Base-by-base conservation (phyloP, 208 protist genomes). In the Leishmania mexicana region DNA sequence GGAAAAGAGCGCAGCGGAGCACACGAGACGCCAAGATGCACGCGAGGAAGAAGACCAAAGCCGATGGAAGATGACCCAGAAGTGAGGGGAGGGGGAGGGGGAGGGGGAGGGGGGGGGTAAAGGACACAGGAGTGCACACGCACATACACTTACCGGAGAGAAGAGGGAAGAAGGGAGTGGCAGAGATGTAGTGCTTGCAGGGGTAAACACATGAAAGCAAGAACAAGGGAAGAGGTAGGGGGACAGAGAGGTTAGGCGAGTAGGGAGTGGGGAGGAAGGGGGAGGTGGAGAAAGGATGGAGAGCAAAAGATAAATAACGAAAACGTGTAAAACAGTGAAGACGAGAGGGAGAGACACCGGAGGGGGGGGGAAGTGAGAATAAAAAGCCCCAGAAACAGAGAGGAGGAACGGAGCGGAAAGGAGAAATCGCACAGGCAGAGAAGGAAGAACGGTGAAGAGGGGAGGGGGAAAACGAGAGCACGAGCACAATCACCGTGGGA, bases 371-470 rank as follows among this genome's bases (percentile, higher is more conserved):
- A 64, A 28, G 28, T 4, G 11, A 28, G 28, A 64, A 64, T 28
- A 64, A 64, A 15, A 3, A 64, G 58, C 58, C 58, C 11, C 24
- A 45, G 35, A 81, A 75, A 60, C 38, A 81, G 58, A 85, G 15
- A 85, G 54, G 35, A 78, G 68, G 49, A 76, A 60, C 35, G 35
- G 53, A 10, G 60, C 17, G 35, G 58, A 54, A 60, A 53, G 17
- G 45, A 40, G 38, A 57, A 58, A 57, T 31, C n/a, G 31, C 65
- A 71, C 35, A 71, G 10, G 24, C 60, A 38, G 60, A 67, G 8
- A 65, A 31, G 42, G 49, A 40, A 2, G n/a, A 38, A 54, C 21
- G 19, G 49, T 49, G 38, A 28, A n/a, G 76, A n/a, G n/a, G 6
- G 38, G 35, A 49, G 10, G 31, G 54, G 42, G 31, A 45, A 68